phyloP scores from a whole-genome alignment of 1,284 basidiomycete species.

The Trichosporon sp. region DNA sequence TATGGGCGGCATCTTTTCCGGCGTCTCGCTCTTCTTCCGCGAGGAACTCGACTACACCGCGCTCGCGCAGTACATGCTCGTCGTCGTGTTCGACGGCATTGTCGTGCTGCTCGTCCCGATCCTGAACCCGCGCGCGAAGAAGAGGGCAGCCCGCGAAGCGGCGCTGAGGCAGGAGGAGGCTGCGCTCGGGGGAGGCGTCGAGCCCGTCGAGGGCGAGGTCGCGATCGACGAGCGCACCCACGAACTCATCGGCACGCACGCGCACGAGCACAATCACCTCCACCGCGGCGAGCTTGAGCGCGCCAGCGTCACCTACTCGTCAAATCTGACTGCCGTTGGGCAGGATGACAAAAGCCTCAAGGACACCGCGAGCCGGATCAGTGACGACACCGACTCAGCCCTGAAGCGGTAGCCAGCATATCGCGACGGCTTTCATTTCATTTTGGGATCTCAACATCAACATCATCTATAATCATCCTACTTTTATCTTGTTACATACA shows the following conservation, averaged over 20 bases:
- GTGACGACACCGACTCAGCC: background rate
- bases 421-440: background rate
- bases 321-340: background rate
- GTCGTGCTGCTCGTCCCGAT: constrained; percentile 65
- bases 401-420: background rate
- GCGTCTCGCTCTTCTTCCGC: constrained; percentile 72
- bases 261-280: background rate
- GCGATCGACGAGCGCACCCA: constrained; percentile 8
- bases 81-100: constrained; percentile 64
- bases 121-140: constrained; percentile 63
- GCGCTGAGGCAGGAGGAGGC: constrained; percentile 20
- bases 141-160: constrained; percentile 36
- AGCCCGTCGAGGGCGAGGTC: background rate
- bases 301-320: background rate
- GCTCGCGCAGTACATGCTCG: constrained; percentile 59
- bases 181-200: background rate
- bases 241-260: background rate
- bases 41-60: constrained; percentile 68
- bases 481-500: background rate
- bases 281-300: constrained; percentile 1
- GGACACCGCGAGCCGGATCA: background rate
- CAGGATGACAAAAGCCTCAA: background rate
- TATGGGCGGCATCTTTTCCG: constrained; percentile 69
- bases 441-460: constrained; percentile 1
- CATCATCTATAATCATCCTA: background rate